Conservation (phyloP, 2,329 filamentous ascomycete genomes). For the Colletotrichum chrysophilum region DNA sequence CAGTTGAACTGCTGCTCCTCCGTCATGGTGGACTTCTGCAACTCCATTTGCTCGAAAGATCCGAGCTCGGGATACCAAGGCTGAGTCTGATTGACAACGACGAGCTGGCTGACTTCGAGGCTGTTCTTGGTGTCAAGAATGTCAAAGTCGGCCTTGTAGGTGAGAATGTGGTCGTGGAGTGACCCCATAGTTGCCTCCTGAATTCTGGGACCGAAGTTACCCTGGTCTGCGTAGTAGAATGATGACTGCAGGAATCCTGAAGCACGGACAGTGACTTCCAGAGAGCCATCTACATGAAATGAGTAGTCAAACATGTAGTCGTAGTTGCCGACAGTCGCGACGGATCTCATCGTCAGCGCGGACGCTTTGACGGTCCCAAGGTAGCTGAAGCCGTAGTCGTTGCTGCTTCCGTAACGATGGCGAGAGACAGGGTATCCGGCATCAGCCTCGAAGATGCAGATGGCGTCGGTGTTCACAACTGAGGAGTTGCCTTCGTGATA, state of each 20-base stretch:
- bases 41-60: slow-evolving; percentile 37
- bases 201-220: slow-evolving; percentile 38
- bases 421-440: slow-evolving; percentile 40
- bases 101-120: slow-evolving; percentile 36
- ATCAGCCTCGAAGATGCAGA: slow-evolving; percentile 45
- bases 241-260: slow-evolving; percentile 41
- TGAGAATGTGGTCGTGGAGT: slow-evolving; percentile 43
- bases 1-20: slow-evolving; percentile 38
- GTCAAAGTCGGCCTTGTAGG: slow-evolving; percentile 46
- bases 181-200: slow-evolving; percentile 36
- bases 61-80: slow-evolving; percentile 42
- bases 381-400: slow-evolving; percentile 32
- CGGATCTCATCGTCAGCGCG: slow-evolving; percentile 25
- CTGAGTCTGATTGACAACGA: slow-evolving; percentile 34
- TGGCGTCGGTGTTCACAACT: slow-evolving; percentile 32
- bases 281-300: slow-evolving; percentile 39
- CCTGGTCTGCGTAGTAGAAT: slow-evolving; percentile 37
- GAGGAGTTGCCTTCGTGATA: slow-evolving; percentile 35
- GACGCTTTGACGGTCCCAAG: slow-evolving; percentile 37
- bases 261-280: slow-evolving; percentile 44
- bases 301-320: slow-evolving; percentile 44
- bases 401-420: slow-evolving; percentile 31
- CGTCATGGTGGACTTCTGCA: slow-evolving; percentile 26
- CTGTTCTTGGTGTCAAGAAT: slow-evolving; percentile 38
- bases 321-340: slow-evolving; percentile 45